Percentiles rank a stretch among this genome's conserved stretches.
Conservation (phyloP, 176 grass and related monocot species). For the Triticum urartu region DNA sequence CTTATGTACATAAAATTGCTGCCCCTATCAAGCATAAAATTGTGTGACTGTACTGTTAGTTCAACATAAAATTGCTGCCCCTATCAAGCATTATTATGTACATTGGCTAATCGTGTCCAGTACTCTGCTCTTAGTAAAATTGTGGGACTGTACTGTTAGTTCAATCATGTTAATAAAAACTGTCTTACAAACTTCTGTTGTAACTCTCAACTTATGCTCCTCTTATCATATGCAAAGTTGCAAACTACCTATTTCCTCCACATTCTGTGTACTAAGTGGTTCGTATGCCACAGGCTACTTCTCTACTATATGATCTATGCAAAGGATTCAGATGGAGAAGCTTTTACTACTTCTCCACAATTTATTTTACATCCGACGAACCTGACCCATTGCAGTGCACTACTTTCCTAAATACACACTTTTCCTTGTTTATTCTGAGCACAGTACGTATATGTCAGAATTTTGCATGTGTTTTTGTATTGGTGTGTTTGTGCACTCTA, state of each 20-base stretch:
- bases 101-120: not conserved
- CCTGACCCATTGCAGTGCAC: not conserved
- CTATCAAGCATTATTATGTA: constrained; percentile 14
- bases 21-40: not conserved
- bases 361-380: not conserved
- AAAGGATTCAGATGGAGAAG: not conserved
- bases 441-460: not conserved
- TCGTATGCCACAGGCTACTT: not conserved
- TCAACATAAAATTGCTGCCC: not conserved
- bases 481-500: not conserved
- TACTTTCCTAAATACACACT: not conserved
- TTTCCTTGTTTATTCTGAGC: constrained; percentile 8
- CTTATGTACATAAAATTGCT: not conserved
- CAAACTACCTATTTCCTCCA: constrained; percentile 17
- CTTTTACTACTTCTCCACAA: not conserved
- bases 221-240: not conserved
- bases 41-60: too few species aligned
- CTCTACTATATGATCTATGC: not conserved
- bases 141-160: not conserved
- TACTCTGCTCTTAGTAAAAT: constrained; percentile 1
- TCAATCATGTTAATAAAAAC: not conserved
- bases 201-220: not conserved
- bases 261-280: not conserved
- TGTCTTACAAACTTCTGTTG: not conserved
- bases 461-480: not conserved